Evolutionary conservation across 192 early-diverging fungal genomes (phyloP), one percentile per base, ranked within the genome.

Genomic region (Globomyces pollinis-pini): DNA sequence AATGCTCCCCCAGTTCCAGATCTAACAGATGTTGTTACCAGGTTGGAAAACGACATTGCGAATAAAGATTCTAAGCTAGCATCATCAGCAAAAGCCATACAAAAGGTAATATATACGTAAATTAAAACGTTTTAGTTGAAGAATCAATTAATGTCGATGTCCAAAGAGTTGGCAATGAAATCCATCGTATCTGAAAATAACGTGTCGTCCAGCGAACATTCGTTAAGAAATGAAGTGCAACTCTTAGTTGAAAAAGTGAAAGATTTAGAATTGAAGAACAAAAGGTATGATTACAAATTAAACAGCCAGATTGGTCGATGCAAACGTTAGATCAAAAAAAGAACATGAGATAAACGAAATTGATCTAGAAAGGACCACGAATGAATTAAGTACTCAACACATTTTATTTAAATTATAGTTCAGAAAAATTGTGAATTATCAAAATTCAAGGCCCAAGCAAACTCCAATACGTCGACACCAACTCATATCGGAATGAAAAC

Each of bases 31-130:
- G 59, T 50, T 18, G 59, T 60, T 28, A n/a, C 30, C n/a, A 28
- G 56, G n/a, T 50, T 73, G 20, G 33, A 62, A 9, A 26, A 44
- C 21, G 66, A 68, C 23, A 18, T 67, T 35, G 50, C 54, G 1
- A 35, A 54, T 11, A 66, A 65, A 35, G 52, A 69, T 0, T 8
- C 11, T 6, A 55, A 62, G 23, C 69, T 76, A n/a, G 38, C 6
- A 13, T 68, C 63, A 21, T 55, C 70, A 29, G 34, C 24, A 38
- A 65, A 65, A 38, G 62, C 59, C 0, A 70, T 76, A 26, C 33
- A 60, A 13, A 57, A 47, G 41, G 41, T 42, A 16, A 42, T 13
- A 15, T 16, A 15, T 42, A 4, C 7, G 20, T 42, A 42, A 42
- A 5, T 18, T n/a, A 36, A n/a, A n/a, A n/a, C n/a, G n/a, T n/a